These are phyloP conservation scores for Fonsecaea nubica DNA, from an alignment of 2,329 filamentous ascomycete species.

Conservation along the genomic window DNA sequence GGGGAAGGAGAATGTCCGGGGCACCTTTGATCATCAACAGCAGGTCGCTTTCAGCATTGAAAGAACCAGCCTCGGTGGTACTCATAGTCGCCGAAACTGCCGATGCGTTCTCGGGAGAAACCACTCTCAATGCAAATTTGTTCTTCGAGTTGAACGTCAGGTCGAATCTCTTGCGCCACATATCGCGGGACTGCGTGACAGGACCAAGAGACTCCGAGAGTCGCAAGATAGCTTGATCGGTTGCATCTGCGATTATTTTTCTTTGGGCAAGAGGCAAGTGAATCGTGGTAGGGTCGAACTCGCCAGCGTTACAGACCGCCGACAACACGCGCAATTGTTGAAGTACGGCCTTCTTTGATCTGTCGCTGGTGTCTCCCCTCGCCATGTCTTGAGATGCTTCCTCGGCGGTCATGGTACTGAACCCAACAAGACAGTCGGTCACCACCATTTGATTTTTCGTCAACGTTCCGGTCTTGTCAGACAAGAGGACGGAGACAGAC, in stretches of 20 bases:
- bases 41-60: conserved; percentile 48
- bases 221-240: conserved; percentile 75
- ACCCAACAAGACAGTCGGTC: conserved; percentile 69
- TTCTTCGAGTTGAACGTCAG: conserved; percentile 82
- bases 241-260: conserved; percentile 75
- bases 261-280: conserved; percentile 65
- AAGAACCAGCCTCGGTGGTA: conserved; percentile 38
- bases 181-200: conserved; percentile 64
- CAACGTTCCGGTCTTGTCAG: conserved; percentile 72
- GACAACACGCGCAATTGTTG: conserved; percentile 66
- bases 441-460: conserved; percentile 74
- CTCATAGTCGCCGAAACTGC: conserved; percentile 42
- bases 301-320: conserved; percentile 75
- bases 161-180: conserved; percentile 71
- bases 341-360: conserved; percentile 50
- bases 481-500: conserved; percentile 74
- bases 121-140: conserved; percentile 77
- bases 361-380: conserved; percentile 37
- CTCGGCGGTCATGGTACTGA: conserved; percentile 59
- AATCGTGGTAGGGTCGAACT: conserved; percentile 72
- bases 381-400: conserved; percentile 56
- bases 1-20: conserved; percentile 72
- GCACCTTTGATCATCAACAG: conserved; percentile 77
- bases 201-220: conserved; percentile 71
- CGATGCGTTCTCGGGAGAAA: conserved; percentile 47